Evolutionary conservation across 2,329 filamentous ascomycete species (phyloP), one percentile per base, ranked within the genome.

Genomic region (Atkinsonella hypoxylon): DNA sequence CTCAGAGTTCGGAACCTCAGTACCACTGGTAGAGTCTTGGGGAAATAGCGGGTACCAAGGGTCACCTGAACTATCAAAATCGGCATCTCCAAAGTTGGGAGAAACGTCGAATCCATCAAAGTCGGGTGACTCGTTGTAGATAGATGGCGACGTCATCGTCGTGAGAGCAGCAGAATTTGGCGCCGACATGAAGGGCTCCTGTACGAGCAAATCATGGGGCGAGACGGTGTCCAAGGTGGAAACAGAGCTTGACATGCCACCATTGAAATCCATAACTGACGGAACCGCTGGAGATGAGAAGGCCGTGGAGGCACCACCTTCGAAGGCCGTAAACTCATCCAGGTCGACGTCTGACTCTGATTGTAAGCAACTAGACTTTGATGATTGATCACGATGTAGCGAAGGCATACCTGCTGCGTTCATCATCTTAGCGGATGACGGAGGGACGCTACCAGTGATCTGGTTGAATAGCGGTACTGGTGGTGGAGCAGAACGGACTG

Each of bases 131-230:
- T 83, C 86, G 62, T 86, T 78, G 61, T 81, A 83, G 51, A 81
- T 75, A n/a, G 85, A 87, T 43, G 89, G 89, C 53, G 89, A 93
- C 51, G 89, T 95, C 67, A 95, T 64, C 56, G 89, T 82, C 36
- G 89, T 95, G 63, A 93, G 81, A 34, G 87, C 82, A 45, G 83
- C 77, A 2, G 89, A 95, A 62, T 87, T 87, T 31, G 89, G 89
- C 38, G 88, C 81, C 55, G 88, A 94, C 63, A 80, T 74, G 61
- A 81, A 81, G 53, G 77, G 74, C 61, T 87, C 81, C 58, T 81
- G 79, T 59, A 90, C 74, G 57, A 85, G 70, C 57, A 95, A 74
- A 61, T 95, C 89, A 67, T 87, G 83, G 18, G 89, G 89, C 54
- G 89, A 95, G 55, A 95, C 79, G 41, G 89, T 95, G 59, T 77